Percentiles rank a stretch among this genome's conserved stretches.
phyloP scores from a whole-genome alignment of 495 filamentous ascomycete species.

The Hypoxylon fuscum region DNA sequence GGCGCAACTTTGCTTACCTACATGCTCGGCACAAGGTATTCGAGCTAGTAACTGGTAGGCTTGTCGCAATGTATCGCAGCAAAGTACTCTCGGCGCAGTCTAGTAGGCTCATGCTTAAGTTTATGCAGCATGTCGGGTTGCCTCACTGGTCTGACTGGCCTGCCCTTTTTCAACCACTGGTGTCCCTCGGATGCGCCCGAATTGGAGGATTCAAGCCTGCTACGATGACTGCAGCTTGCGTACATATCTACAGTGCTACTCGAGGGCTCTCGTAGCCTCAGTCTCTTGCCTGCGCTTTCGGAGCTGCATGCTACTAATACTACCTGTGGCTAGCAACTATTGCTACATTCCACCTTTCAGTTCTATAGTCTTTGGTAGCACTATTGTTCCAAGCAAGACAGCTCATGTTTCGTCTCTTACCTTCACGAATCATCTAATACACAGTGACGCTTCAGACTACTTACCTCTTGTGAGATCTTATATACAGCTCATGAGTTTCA shows the following conservation, averaged over 20 bases:
- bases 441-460: not conserved
- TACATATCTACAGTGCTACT: slow-evolving; percentile 8
- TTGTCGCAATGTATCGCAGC: slow-evolving; percentile 9
- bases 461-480: not conserved
- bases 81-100: not conserved
- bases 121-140: slow-evolving; percentile 15
- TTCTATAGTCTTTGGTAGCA: not conserved
- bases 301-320: not conserved
- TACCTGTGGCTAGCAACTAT: not conserved
- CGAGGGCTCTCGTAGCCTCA: not conserved
- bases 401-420: not conserved
- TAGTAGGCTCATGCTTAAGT: not conserved
- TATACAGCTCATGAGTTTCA: not conserved
- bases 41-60: not conserved
- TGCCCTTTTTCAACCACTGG: slow-evolving; percentile 5
- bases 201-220: slow-evolving; percentile 12
- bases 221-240: slow-evolving; percentile 13
- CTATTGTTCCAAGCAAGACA: not conserved
- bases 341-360: not conserved
- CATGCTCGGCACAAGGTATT: too few species aligned
- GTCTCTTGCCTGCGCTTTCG: slow-evolving; percentile 2
- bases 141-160: slow-evolving; percentile 24
- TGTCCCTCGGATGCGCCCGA: slow-evolving; percentile 2
- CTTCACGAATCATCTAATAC: not conserved
- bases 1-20: slow-evolving; percentile 1